A percentile compares a stretch with the other conserved stretches of the same genome.
These are phyloP conservation scores for Lepidopterella palustris DNA, from an alignment of 495 filamentous ascomycete species.

Conservation along the genomic window DNA sequence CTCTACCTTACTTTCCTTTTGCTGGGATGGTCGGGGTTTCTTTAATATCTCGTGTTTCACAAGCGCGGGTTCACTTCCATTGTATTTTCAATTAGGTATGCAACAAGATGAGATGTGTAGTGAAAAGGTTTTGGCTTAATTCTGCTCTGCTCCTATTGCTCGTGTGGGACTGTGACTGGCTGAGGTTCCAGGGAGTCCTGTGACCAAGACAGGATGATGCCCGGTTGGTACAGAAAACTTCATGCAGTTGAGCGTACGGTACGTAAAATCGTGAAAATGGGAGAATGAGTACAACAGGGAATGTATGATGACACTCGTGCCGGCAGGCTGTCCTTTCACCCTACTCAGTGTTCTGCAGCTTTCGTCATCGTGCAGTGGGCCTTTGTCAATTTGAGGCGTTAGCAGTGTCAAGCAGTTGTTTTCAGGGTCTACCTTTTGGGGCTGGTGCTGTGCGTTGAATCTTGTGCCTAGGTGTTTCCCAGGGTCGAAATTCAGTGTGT, in stretches of 20 bases:
- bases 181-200: neutral
- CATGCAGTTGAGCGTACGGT: no score
- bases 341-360: neutral
- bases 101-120: neutral
- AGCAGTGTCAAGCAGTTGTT: neutral
- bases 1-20: neutral
- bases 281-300: no score
- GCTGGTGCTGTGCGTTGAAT: neutral
- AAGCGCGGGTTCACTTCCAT: neutral
- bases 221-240: no score
- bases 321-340: neutral
- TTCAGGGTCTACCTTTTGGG: neutral
- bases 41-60: neutral
- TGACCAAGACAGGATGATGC: neutral
- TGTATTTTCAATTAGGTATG: neutral
- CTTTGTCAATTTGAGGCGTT: neutral
- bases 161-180: neutral
- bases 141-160: neutral
- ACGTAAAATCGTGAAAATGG: no score
- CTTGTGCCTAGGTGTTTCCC: neutral
- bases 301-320: neutral
- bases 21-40: neutral
- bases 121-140: neutral
- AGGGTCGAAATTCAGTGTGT: neutral
- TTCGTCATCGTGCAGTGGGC: neutral